Conservation (phyloP, 768 basidiomycete species). For the Trichaptum fuscoviolaceum region DNA sequence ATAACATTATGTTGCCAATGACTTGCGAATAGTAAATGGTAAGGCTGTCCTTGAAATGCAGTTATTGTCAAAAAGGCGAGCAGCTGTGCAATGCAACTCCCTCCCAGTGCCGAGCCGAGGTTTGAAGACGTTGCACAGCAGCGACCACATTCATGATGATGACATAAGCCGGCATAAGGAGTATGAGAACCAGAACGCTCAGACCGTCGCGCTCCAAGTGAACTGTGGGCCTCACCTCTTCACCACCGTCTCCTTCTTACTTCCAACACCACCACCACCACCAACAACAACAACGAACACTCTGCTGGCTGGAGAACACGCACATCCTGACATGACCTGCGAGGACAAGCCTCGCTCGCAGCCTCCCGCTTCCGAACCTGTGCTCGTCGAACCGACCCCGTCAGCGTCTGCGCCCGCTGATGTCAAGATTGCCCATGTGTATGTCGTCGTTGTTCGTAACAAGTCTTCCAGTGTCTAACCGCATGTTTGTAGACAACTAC, state of each 20-base stretch:
- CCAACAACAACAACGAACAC: not conserved
- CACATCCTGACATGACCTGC: not conserved
- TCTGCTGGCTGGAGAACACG: not conserved
- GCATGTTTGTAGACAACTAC: conserved; percentile 50
- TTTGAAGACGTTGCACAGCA: no score
- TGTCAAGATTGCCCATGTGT: conserved; percentile 63
- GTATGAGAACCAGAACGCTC: not conserved
- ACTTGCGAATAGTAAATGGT: no score
- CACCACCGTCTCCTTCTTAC: not conserved
- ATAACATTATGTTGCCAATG: no score
- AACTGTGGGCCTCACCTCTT: not conserved
- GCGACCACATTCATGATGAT: not conserved
- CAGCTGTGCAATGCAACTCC: no score
- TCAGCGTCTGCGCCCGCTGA: conserved; percentile 35
- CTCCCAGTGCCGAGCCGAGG: no score
- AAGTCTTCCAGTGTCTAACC: not conserved
- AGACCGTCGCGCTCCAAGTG: not conserved
- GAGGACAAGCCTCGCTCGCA: not conserved
- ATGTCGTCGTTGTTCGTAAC: conserved; percentile 8
- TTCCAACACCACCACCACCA: not conserved
- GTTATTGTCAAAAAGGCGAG: no score
- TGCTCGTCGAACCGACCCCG: conserved; percentile 41
- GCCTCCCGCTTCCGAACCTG: conserved; percentile 22
- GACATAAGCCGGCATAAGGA: not conserved
- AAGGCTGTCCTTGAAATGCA: no score